phyloP scores from a whole-genome alignment of 331 rosid genomes.

The Rosa hybrid region DNA sequence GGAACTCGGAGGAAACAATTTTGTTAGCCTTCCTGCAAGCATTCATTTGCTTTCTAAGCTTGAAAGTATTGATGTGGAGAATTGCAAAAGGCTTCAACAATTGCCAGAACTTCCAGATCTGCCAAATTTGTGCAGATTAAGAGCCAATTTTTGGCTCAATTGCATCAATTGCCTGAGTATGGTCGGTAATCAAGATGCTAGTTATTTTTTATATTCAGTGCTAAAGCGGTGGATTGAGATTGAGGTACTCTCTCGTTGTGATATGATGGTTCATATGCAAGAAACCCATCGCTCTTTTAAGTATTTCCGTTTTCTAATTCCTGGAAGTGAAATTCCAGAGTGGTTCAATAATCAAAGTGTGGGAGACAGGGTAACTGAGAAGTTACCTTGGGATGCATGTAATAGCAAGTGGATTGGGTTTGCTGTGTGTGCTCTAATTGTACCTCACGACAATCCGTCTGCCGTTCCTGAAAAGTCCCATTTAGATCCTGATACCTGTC shows the following conservation, averaged over 20 bases:
- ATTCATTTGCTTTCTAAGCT: not conserved
- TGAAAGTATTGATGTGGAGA: not conserved
- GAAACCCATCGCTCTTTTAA: too few species aligned
- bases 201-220: not conserved
- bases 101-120: not conserved
- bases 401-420: not conserved
- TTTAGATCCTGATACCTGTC: too few species aligned
- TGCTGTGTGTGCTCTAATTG: not conserved
- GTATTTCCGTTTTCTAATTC: not conserved
- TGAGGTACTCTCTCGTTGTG: too few species aligned
- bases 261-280: too few species aligned
- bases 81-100: not conserved
- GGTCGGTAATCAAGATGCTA: not conserved
- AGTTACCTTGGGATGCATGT: not conserved
- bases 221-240: not conserved
- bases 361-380: not conserved
- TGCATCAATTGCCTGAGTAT: not conserved
- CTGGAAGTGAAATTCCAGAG: not conserved
- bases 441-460: not conserved
- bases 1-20: not conserved
- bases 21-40: not conserved
- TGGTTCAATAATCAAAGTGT: not conserved
- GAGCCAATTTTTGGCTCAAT: too few species aligned
- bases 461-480: not conserved
- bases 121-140: not conserved